Conservation (phyloP, 2,329 filamentous ascomycete species). For the Penicillium sumatraense region DNA sequence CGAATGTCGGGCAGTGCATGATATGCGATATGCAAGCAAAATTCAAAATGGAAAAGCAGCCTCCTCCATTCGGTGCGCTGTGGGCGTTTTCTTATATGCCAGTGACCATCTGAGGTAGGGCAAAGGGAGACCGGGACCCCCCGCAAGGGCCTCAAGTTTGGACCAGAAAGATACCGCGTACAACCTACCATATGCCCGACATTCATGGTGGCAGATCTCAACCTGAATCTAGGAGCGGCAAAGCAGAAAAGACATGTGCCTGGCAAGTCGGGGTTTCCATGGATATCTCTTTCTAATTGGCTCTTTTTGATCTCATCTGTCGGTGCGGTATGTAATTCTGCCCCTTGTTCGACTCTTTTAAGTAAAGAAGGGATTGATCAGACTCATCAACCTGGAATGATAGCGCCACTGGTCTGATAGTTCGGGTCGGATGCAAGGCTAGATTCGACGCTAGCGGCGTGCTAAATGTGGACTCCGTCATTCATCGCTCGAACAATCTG, state of each 20-base stretch:
- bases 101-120: not conserved
- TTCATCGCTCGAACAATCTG: not conserved
- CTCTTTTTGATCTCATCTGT: not conserved
- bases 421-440: slow-evolving; percentile 26
- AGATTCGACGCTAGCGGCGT: slow-evolving; percentile 7
- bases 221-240: slow-evolving; percentile 12
- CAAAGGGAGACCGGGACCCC: slow-evolving; percentile 7
- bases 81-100: slow-evolving; percentile 7
- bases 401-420: slow-evolving; percentile 21
- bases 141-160: slow-evolving; percentile 23
- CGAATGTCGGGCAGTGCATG: not conserved
- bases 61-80: not conserved
- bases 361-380: slow-evolving; percentile 19
- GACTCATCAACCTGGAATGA: slow-evolving; percentile 17
- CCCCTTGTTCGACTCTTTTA: slow-evolving; percentile 23
- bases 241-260: slow-evolving; percentile 2
- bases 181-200: slow-evolving; percentile 12
- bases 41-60: not conserved
- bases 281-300: slow-evolving; percentile 12
- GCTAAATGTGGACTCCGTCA: not conserved
- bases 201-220: slow-evolving; percentile 1
- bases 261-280: not conserved
- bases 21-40: slow-evolving; percentile 4
- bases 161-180: slow-evolving; percentile 14
- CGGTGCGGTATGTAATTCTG: slow-evolving; percentile 17